These are phyloP conservation scores for Lasiosphaeriaceae sp. DNA, from an alignment of 495 filamentous ascomycete species.

Conservation along the genomic window DNA sequence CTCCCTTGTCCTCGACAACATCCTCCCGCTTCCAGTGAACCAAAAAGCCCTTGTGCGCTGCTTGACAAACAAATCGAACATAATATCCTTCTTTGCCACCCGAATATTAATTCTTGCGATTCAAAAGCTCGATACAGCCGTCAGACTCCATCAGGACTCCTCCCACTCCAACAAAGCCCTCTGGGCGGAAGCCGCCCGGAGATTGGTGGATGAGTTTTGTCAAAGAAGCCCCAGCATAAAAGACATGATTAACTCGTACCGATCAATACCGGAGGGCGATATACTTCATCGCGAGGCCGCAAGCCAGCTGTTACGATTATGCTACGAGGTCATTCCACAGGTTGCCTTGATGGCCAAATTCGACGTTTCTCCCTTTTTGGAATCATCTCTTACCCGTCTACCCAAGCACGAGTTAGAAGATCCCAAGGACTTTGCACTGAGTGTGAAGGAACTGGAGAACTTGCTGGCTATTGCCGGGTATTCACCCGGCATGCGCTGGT, in stretches of 20 bases:
- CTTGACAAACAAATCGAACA: constrained; percentile 64
- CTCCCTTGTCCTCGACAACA: constrained; percentile 72
- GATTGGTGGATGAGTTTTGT: constrained; percentile 70
- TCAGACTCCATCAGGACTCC: constrained; percentile 52
- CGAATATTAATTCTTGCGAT: constrained; percentile 74
- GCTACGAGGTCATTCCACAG: constrained; percentile 77
- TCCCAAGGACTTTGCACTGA: constrained; percentile 47
- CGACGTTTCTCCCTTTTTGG: constrained; percentile 74
- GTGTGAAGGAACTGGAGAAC: constrained; percentile 67
- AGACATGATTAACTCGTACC: constrained; percentile 66
- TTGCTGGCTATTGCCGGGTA: constrained; percentile 70
- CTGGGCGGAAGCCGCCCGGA: constrained; percentile 63
- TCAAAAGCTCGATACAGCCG: constrained; percentile 63
- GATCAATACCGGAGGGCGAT: constrained; percentile 61
- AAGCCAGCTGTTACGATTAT: constrained; percentile 68
- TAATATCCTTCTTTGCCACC: constrained; percentile 79
- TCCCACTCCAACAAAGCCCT: constrained; percentile 37
- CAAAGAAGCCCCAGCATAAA: constrained; percentile 74
- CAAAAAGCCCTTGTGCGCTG: constrained; percentile 74
- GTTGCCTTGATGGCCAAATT: constrained; percentile 77
- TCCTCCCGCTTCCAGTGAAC: constrained; percentile 78
- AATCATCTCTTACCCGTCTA: constrained; percentile 53
- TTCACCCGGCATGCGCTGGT: constrained; percentile 82
- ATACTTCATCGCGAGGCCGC: constrained; percentile 73
- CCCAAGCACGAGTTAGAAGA: constrained; percentile 40